A percentile compares a stretch with the other conserved stretches of the same genome.
phyloP scores from a whole-genome alignment of 257 asterid species.

The Parsonsia alboflavescens region DNA sequence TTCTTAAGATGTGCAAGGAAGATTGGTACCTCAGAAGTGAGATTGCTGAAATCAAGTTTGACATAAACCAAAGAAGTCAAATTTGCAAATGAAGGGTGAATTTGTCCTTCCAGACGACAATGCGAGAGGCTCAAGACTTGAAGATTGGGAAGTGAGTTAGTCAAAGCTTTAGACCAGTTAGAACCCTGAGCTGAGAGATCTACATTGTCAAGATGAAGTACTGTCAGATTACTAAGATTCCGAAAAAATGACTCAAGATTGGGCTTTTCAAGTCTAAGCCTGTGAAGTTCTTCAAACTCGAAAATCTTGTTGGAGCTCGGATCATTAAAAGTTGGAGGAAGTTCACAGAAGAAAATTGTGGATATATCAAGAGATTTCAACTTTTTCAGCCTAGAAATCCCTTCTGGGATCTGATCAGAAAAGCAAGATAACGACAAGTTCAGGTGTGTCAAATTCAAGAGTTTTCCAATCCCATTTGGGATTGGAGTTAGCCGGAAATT shows the following conservation, averaged over 20 bases:
- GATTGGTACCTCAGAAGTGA: slow-evolving; percentile 26
- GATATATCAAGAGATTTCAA: slow-evolving; percentile 28
- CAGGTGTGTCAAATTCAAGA: slow-evolving; percentile 20
- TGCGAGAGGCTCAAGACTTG: slow-evolving; percentile 38
- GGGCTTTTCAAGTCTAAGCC: slow-evolving; percentile 44
- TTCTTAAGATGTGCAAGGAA: slow-evolving; percentile 28
- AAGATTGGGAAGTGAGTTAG: slow-evolving; percentile 37
- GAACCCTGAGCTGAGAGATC: slow-evolving; percentile 30
- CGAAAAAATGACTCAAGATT: slow-evolving; percentile 34
- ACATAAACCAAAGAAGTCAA: slow-evolving; percentile 35
- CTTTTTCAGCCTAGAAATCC: slow-evolving; percentile 18
- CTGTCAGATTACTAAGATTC: slow-evolving; percentile 33
- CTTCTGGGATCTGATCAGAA: slow-evolving; percentile 19
- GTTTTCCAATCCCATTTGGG: slow-evolving; percentile 15
- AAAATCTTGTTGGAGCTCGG: not conserved
- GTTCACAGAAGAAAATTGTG: not conserved
- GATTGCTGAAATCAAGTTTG: slow-evolving; percentile 35
- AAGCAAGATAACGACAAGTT: slow-evolving; percentile 24
- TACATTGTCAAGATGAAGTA: slow-evolving; percentile 50
- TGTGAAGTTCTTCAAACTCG: not conserved
- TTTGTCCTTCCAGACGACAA: slow-evolving; percentile 38
- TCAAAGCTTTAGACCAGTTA: slow-evolving; percentile 36
- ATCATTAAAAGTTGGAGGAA: not conserved
- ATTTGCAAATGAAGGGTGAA: slow-evolving; percentile 31
- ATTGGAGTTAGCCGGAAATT: slow-evolving; percentile 3